A percentile compares a stretch with the other conserved stretches of the same genome.
Evolutionary conservation across 2,329 filamentous ascomycete species (phyloP).

Genomic region (Fusarium nurragi): DNA sequence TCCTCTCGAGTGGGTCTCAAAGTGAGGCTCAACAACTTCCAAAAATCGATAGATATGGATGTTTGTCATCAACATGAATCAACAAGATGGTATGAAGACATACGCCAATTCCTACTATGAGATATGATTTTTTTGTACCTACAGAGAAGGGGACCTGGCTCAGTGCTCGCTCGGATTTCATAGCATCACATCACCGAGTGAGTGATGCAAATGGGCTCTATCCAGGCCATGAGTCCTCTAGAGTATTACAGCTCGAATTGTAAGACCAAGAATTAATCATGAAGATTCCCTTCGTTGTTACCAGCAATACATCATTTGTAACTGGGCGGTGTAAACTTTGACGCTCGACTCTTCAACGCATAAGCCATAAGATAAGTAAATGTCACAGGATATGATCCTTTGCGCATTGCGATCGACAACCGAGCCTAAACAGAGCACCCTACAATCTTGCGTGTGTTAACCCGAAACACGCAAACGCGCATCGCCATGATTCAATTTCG

Average conservation of each 20-base stretch:
- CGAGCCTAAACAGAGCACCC: neutral
- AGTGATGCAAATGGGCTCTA: neutral
- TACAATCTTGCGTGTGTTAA: neutral
- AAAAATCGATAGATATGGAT: neutral
- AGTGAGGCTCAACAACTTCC: neutral
- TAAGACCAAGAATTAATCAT: neutral
- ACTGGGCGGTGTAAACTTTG: neutral
- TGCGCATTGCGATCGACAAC: conserved; percentile 31
- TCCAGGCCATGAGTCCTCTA: neutral
- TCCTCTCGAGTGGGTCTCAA: neutral
- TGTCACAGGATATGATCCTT: conserved; percentile 1
- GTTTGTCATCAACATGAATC: too few species aligned
- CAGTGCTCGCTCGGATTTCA: neutral
- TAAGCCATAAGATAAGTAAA: neutral
- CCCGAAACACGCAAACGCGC: conserved; percentile 11
- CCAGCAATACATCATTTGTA: neutral
- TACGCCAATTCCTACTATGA: neutral
- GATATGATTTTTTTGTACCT: neutral
- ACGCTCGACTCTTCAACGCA: neutral
- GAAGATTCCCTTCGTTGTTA: neutral
- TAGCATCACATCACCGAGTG: neutral
- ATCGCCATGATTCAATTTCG: neutral
- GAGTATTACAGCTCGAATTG: neutral
- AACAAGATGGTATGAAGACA: too few species aligned
- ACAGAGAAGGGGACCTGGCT: neutral